Conservation (phyloP, 106 monocot genomes). For the Apostasia shenzhenica region DNA sequence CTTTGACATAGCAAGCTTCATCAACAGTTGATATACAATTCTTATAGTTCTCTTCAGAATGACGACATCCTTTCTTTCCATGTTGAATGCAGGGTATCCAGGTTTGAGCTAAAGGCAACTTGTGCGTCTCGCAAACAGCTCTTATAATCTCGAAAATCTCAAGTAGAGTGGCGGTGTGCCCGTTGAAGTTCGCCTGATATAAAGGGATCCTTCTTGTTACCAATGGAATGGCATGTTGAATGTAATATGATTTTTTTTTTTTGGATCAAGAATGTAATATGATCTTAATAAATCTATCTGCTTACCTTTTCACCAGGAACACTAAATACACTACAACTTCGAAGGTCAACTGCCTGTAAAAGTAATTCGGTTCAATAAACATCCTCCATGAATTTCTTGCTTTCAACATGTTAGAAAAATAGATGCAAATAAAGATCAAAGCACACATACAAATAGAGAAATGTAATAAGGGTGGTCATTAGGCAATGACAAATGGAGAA, state of each 20-base stretch:
- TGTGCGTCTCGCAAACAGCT: slow-evolving; percentile 43
- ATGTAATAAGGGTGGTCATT: too few species aligned
- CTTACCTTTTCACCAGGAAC: slow-evolving; percentile 44
- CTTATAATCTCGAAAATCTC: slow-evolving; percentile 53
- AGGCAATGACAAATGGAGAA: too few species aligned
- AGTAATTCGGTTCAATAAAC: background rate
- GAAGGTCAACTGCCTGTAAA: slow-evolving; percentile 82
- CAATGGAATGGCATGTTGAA: background rate
- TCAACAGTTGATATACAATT: slow-evolving; percentile 66
- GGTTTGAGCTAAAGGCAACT: slow-evolving; percentile 72
- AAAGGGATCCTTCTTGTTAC: background rate
- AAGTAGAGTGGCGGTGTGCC: slow-evolving; percentile 47
- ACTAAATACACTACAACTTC: slow-evolving; percentile 30
- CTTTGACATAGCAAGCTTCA: slow-evolving; percentile 50
- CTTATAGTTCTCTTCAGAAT: slow-evolving; percentile 48
- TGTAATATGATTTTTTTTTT: background rate
- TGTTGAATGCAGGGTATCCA: slow-evolving; percentile 76
- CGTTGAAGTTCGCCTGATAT: slow-evolving; percentile 35
- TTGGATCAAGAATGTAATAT: background rate
- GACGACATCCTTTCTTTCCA: slow-evolving; percentile 50
- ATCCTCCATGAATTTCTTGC: background rate
- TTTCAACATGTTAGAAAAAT: background rate
- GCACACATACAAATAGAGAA: too few species aligned
- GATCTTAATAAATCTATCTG: background rate
- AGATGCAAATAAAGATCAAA: background rate